phyloP scores from a whole-genome alignment of 805 yeast genomes.

The Candida pseudofarinosa region DNA sequence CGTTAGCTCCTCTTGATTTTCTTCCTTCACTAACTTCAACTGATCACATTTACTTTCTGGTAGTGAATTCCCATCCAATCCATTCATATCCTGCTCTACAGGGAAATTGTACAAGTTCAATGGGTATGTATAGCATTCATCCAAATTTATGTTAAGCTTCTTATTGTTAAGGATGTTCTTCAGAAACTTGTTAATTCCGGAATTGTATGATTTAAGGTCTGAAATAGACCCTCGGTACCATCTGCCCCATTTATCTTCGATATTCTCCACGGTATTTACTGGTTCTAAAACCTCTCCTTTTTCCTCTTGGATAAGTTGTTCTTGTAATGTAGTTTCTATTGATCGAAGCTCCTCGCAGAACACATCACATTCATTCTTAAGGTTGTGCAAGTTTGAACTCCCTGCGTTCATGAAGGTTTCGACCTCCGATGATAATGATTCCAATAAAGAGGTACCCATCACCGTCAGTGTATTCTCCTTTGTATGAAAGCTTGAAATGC shows the following conservation, averaged over 20 bases:
- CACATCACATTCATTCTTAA: conserved; percentile 19
- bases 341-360: conserved; percentile 21
- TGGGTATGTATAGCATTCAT: conserved; percentile 40
- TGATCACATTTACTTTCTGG: conserved; percentile 1
- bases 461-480: not conserved
- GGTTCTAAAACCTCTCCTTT: conserved; percentile 1
- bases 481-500: conserved; percentile 72
- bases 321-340: conserved; percentile 20
- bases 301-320: conserved; percentile 10
- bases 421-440: conserved; percentile 24
- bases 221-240: conserved; percentile 38
- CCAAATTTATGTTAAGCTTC: conserved; percentile 28
- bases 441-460: conserved; percentile 19
- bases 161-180: conserved; percentile 28
- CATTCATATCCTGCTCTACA: conserved; percentile 6
- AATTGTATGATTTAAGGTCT: conserved; percentile 31
- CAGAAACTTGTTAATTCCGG: conserved; percentile 29
- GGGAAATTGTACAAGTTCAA: conserved; percentile 29
- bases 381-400: conserved; percentile 11
- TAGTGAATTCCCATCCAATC: not conserved
- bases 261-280: conserved; percentile 2
- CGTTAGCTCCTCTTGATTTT: conserved; percentile 27
- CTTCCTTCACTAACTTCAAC: conserved; percentile 11
- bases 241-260: conserved; percentile 14
- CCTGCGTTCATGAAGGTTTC: conserved; percentile 21